These are phyloP conservation scores for Eutrema heterophyllum DNA, from an alignment of 345 rosid species.

Conservation along the genomic window DNA sequence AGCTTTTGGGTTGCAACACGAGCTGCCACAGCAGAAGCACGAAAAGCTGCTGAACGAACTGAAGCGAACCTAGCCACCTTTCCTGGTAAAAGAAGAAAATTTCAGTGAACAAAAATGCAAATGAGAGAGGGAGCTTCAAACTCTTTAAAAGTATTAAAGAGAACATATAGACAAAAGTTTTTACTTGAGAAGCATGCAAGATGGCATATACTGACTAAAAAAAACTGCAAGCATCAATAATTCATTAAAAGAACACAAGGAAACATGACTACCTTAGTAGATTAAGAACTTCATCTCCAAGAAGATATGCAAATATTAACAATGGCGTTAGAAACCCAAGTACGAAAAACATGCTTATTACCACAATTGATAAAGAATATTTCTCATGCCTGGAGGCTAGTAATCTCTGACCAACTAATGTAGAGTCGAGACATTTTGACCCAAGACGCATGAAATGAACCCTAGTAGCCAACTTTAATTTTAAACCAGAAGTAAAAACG, in stretches of 20 bases:
- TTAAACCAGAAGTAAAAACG: not conserved
- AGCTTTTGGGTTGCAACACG: conserved; percentile 23
- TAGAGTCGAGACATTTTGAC: conserved; percentile 9
- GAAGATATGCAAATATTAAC: not conserved
- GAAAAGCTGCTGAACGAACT: conserved; percentile 63
- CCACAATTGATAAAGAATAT: not conserved
- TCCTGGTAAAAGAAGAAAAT: not conserved
- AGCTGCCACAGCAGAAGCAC: conserved; percentile 65
- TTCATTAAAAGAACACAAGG: not conserved
- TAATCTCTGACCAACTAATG: conserved; percentile 14
- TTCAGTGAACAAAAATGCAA: not conserved
- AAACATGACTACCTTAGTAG: not conserved
- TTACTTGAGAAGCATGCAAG: conserved; percentile 1
- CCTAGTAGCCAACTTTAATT: not conserved
- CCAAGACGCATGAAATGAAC: conserved; percentile 19
- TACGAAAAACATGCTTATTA: not conserved
- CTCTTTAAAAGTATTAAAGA: not conserved
- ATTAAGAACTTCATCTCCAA: not conserved
- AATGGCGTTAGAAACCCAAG: not conserved
- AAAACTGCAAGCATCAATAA: not conserved
- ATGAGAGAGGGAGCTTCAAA: conserved; percentile 11
- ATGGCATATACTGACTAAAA: not conserved
- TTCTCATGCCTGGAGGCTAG: conserved; percentile 16
- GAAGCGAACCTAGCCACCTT: conserved; percentile 51
- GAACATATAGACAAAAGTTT: not conserved